phyloP scores from a whole-genome alignment of 2,329 filamentous ascomycete species.

The Neofusicoccum sp. region DNA sequence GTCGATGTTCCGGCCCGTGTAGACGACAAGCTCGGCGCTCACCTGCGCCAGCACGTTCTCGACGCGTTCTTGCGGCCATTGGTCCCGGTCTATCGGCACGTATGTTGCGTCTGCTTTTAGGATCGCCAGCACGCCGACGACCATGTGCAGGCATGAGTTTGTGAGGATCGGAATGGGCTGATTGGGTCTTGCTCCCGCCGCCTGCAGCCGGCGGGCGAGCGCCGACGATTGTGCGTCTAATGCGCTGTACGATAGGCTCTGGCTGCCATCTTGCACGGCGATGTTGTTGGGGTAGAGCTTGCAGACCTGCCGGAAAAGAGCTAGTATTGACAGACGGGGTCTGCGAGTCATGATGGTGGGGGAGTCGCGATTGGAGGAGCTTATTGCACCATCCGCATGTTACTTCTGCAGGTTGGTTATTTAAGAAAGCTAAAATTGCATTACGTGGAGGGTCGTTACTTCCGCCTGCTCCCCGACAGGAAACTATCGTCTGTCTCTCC shows the following conservation, averaged over 20 bases:
- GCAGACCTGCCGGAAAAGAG: neutral
- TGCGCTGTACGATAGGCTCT: neutral
- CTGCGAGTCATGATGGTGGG: neutral
- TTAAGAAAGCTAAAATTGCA: no score
- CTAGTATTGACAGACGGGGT: neutral
- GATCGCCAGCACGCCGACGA: constrained; percentile 6
- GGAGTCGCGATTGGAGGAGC: no score
- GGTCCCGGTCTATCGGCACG: constrained; percentile 4
- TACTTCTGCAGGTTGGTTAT: no score
- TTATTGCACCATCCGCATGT: no score
- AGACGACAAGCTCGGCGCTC: neutral
- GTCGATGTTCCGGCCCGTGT: neutral
- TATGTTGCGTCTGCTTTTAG: constrained; percentile 8
- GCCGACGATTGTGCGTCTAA: neutral
- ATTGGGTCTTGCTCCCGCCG: neutral
- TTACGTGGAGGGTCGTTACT: no score
- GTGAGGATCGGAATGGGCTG: constrained; percentile 9
- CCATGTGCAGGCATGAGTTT: constrained; percentile 13
- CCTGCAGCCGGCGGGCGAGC: neutral
- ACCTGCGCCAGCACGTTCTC: neutral
- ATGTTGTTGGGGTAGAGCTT: neutral
- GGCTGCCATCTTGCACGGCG: neutral
- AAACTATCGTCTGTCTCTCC: no score
- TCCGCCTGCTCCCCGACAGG: no score
- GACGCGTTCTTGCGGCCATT: constrained; percentile 2